Percentiles rank a stretch among this genome's conserved stretches.
Evolutionary conservation across 306 rosid genomes (phyloP).

Genomic region (Lathyrus aphaca): DNA sequence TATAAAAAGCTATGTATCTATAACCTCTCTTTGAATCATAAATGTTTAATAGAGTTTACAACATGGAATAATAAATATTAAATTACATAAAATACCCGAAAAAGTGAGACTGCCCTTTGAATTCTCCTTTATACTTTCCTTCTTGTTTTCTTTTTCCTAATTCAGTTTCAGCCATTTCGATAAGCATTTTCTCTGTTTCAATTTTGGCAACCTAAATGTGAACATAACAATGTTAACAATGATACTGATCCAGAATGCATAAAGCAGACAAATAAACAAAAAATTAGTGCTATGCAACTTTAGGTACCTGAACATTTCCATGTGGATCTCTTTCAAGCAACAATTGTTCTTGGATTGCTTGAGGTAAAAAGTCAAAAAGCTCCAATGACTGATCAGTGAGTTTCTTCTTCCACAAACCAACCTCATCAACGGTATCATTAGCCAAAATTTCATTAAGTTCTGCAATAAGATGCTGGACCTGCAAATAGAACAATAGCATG

Average conservation of each 20-base stretch:
- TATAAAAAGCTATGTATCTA: neutral
- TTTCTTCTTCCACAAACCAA: constrained; percentile 90
- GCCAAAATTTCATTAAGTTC: constrained; percentile 96
- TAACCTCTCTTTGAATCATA: neutral
- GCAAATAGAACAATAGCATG: constrained; percentile 43
- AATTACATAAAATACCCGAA: constrained; percentile 69
- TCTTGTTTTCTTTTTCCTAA: constrained; percentile 82
- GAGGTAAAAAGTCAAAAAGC: constrained; percentile 91
- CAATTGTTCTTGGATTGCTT: constrained; percentile 96
- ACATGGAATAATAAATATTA: constrained; percentile 2
- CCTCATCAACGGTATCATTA: constrained; percentile 78
- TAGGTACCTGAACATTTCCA: constrained; percentile 94
- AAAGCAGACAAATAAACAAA: constrained; percentile 22
- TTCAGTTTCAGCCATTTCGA: constrained; percentile 97
- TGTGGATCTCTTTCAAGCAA: constrained; percentile 99
- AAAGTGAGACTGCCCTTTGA: constrained; percentile 94
- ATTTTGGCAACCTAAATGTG: constrained; percentile 84
- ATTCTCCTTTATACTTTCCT: constrained; percentile 65
- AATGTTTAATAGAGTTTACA: constrained; percentile 13
- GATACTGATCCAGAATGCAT: constrained; percentile 14
- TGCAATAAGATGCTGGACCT: constrained; percentile 95
- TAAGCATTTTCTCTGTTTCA: constrained; percentile 99
- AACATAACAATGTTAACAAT: constrained; percentile 27
- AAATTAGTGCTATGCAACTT: constrained; percentile 24
- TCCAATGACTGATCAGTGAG: constrained; percentile 75